These are phyloP conservation scores for Iris macrosiphon DNA, from an alignment of 106 monocot genomes.

Conservation along the genomic window DNA sequence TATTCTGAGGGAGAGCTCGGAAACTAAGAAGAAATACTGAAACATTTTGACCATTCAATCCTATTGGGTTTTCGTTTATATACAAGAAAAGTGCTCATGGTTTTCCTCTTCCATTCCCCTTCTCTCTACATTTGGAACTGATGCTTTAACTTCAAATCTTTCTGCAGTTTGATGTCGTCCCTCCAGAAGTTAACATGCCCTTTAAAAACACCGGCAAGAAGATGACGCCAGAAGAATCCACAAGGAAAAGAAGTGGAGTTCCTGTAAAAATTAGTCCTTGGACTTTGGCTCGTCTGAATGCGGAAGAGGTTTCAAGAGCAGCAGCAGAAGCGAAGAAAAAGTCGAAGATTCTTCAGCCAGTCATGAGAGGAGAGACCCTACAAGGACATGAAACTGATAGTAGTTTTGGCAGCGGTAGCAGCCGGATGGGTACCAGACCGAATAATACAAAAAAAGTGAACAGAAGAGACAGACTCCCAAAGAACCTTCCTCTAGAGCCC, in stretches of 20 bases:
- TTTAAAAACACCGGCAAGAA: slow-evolving; percentile 31
- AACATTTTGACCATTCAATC: no score
- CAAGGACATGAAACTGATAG: slow-evolving; percentile 21
- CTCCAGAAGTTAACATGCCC: slow-evolving; percentile 43
- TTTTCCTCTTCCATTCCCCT: no score
- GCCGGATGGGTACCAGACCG: slow-evolving; percentile 12
- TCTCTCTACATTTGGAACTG: no score
- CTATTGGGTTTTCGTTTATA: no score
- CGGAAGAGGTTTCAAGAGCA: slow-evolving; percentile 73
- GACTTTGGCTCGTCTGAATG: slow-evolving; percentile 67
- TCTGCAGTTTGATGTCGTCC: slow-evolving; percentile 75
- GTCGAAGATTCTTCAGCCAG: slow-evolving; percentile 58
- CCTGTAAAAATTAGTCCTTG: slow-evolving; percentile 71
- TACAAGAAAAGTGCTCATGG: no score
- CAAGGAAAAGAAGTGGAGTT: slow-evolving; percentile 28
- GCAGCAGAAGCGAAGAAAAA: slow-evolving; percentile 65
- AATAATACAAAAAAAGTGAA: slow-evolving; percentile 17
- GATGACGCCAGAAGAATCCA: slow-evolving; percentile 27
- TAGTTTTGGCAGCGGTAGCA: slow-evolving; percentile 19
- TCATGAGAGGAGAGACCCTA: slow-evolving; percentile 17
- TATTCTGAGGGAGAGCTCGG: no score
- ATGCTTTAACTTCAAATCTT: no score
- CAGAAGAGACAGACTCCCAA: slow-evolving; percentile 22
- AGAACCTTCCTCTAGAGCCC: slow-evolving; percentile 20
- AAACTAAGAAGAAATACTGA: no score